phyloP scores from a whole-genome alignment of 805 yeast species.

The Candida cerambycidarum region DNA sequence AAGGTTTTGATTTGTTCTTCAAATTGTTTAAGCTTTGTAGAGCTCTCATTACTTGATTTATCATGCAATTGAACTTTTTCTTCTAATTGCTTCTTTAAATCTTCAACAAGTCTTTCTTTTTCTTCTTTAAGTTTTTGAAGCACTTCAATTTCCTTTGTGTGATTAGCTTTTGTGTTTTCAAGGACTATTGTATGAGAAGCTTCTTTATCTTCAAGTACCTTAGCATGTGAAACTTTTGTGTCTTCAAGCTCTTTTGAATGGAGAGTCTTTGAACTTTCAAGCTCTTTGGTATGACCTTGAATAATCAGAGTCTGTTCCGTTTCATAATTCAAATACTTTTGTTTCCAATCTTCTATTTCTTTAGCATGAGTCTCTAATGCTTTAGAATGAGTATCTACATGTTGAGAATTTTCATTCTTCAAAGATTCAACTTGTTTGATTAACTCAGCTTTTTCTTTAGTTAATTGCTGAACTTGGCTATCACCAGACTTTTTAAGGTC shows the following conservation, averaged over 20 bases:
- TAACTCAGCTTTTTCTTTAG: conserved; percentile 3
- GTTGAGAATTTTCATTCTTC: conserved; percentile 2
- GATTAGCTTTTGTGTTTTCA: conserved; percentile 6
- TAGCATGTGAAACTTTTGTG: too few relatives aligned
- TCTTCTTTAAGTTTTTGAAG: conserved; percentile 14
- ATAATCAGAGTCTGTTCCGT: conserved; percentile 4
- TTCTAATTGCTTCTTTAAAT: neutral
- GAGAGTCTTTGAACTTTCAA: conserved; percentile 4
- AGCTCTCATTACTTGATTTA: neutral
- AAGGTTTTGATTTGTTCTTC: neutral
- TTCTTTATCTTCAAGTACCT: neutral
- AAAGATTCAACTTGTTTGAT: conserved; percentile 7
- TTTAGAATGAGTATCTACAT: neutral
- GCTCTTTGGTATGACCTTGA: conserved; percentile 2
- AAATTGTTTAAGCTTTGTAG: neutral
- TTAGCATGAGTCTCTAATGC: neutral
- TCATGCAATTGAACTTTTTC: conserved; percentile 2
- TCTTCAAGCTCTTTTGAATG: too few relatives aligned
- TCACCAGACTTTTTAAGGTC: neutral
- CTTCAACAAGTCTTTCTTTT: conserved; percentile 16
- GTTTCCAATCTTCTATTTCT: conserved; percentile 10
- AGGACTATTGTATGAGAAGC: conserved; percentile 10
- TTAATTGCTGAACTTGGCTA: neutral
- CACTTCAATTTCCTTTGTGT: conserved; percentile 10
- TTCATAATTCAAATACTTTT: conserved; percentile 6